Conservation (phyloP, 2,329 filamentous ascomycete species). For the Cladophialophora exuberans region DNA sequence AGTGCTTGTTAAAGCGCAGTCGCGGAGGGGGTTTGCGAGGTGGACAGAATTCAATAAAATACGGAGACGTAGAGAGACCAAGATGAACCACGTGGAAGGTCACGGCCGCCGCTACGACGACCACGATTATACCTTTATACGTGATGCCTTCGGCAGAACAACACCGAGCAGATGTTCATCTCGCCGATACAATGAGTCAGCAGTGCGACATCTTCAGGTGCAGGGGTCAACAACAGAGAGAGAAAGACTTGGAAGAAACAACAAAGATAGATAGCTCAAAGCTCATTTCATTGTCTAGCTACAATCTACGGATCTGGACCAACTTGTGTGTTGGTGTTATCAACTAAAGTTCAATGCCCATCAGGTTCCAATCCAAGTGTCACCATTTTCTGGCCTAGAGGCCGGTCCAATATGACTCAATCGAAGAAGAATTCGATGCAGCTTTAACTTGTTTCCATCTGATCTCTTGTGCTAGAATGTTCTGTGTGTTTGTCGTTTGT, state of each 20-base stretch:
- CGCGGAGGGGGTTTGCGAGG: too few species aligned
- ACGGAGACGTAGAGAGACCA: too few species aligned
- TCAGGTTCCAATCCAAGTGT: slow-evolving; percentile 13
- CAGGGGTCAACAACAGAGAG: background rate
- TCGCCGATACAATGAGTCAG: too few species aligned
- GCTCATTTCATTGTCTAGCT: slow-evolving; percentile 18
- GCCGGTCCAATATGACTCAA: slow-evolving; percentile 24
- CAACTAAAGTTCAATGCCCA: slow-evolving; percentile 20
- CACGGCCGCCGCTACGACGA: too few species aligned
- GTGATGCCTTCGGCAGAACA: too few species aligned
- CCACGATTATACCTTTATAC: too few species aligned
- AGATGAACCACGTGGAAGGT: too few species aligned
- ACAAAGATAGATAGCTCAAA: slow-evolving; percentile 12
- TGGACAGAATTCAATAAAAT: too few species aligned
- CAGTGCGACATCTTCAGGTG: background rate
- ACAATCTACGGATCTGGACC: slow-evolving; percentile 19
- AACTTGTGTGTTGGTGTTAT: slow-evolving; percentile 18
- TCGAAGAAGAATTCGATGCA: slow-evolving; percentile 19
- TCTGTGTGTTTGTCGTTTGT: slow-evolving; percentile 11
- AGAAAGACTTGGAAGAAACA: background rate
- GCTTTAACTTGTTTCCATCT: slow-evolving; percentile 5
- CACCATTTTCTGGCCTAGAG: slow-evolving; percentile 18
- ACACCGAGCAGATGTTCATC: background rate
- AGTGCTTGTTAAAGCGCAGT: too few species aligned
- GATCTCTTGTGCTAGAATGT: slow-evolving; percentile 17